These are phyloP conservation scores for Miscanthus sacchariflorus DNA, from an alignment of 202 grass and related monocot genomes.

Conservation along the genomic window DNA sequence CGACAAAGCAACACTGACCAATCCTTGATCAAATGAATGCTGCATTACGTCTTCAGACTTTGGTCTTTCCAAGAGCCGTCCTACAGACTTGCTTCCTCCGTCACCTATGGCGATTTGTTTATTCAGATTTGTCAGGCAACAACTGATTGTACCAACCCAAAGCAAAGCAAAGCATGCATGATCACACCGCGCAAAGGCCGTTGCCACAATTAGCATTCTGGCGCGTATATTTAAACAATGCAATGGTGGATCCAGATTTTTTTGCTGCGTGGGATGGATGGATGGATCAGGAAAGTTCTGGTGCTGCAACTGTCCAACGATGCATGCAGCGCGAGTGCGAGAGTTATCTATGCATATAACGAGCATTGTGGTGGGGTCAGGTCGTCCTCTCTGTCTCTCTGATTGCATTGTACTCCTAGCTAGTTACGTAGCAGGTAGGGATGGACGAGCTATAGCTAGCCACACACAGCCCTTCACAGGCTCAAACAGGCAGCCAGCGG, in stretches of 20 bases:
- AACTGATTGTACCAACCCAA: slow-evolving; percentile 31
- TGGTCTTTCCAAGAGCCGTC: slow-evolving; percentile 27
- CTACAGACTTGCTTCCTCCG: slow-evolving; percentile 28
- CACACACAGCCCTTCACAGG: neutral
- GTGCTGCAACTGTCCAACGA: slow-evolving; percentile 35
- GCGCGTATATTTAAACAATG: slow-evolving; percentile 15
- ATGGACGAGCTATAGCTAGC: neutral
- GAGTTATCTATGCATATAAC: slow-evolving; percentile 43
- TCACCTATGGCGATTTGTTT: slow-evolving; percentile 25
- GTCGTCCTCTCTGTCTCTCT: neutral
- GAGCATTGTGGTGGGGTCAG: slow-evolving; percentile 43
- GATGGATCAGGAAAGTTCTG: slow-evolving; percentile 57
- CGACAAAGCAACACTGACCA: neutral
- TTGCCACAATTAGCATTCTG: slow-evolving; percentile 21
- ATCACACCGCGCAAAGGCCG: neutral
- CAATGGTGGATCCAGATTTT: slow-evolving; percentile 48
- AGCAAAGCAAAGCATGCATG: neutral
- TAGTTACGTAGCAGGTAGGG: neutral
- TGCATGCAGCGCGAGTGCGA: slow-evolving; percentile 15
- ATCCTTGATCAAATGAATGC: slow-evolving; percentile 30
- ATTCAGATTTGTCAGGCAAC: slow-evolving; percentile 31
- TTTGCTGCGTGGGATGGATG: slow-evolving; percentile 12
- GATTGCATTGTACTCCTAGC: neutral
- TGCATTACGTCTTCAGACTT: slow-evolving; percentile 26
- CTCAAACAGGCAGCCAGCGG: slow-evolving; percentile 5